Base-by-base conservation (phyloP, 2,329 filamentous ascomycete genomes). In the Parastagonospora avenae region DNA sequence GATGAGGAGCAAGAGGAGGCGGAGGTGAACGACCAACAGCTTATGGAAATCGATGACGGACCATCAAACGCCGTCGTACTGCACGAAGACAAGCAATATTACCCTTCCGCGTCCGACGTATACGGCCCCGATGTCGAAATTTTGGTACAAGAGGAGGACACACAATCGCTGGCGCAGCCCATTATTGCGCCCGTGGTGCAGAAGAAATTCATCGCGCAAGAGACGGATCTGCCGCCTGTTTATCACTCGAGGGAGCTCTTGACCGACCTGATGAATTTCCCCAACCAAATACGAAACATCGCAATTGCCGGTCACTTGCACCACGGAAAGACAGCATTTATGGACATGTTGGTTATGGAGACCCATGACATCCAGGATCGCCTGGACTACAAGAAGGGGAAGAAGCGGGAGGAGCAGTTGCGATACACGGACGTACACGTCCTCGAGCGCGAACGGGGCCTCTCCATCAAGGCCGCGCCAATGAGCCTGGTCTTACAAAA, bases 11-110 rank as follows among this genome's bases (percentile, higher is more conserved):
- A 84, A 46, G 71, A 71, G 4, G 74, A 74, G 39, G 70, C 60
- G 27, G 55, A 58, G 19, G 79, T 76, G 35, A 82, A 86, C 32
- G 88, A 89, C 39, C 88, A 95, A 72, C 90, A 96, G 76, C 79
- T 94, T 64, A 97, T 99, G 93, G 91, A 97, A 67, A 79, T 97
- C 37, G 93, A 97, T 71, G 88, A 92, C 42, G 92, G 90, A 11
- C 90, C 93, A 3, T 97, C 92, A 4, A 99, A 97, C 74, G 93
- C 94, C 44, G 92, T 99, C n/a, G 84, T 99, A 50, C 84, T 99
- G 39, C 94, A 99, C 77, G 94, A 99, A 80, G 94, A 99, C 78
- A 99, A 99, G 76, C 94, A 97, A 73, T 99, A 99, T 76, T 99
- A 99, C 72, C 94, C 94, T 28, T 96, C 92, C n/a, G 94, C 94